Percentiles rank a stretch among this genome's conserved stretches.
Evolutionary conservation across 805 yeast genomes (phyloP).

Genomic region (Groenewaldozyma salmanticensis): DNA sequence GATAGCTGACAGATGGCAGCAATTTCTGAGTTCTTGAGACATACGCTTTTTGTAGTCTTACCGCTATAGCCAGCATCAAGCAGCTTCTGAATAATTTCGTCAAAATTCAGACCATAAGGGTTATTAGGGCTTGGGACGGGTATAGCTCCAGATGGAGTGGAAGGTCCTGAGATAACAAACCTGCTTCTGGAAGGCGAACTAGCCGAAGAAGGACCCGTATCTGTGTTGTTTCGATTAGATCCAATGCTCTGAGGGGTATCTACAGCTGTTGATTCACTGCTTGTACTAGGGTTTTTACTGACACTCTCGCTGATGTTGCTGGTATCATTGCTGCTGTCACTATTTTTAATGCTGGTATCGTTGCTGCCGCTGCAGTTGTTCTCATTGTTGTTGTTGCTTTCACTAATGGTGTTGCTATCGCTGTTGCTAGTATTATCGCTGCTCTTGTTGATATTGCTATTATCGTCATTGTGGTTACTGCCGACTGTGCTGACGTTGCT

Average conservation of each 20-base stretch:
- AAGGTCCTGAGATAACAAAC: slow-evolving; percentile 11
- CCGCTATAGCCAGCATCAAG: slow-evolving; percentile 96
- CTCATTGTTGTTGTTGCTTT: not conserved
- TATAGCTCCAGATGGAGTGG: slow-evolving; percentile 17
- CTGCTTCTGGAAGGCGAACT: not conserved
- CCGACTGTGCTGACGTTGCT: not conserved
- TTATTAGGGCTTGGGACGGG: slow-evolving; percentile 6
- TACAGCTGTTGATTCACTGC: not conserved
- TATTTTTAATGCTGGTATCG: not conserved
- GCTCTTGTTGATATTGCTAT: not conserved
- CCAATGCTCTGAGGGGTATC: slow-evolving; percentile 1
- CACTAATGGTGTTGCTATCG: not conserved
- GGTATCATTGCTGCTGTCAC: not conserved
- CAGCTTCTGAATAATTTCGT: slow-evolving; percentile 80
- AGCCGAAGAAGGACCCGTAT: not conserved
- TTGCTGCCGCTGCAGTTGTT: not conserved
- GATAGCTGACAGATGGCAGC: slow-evolving; percentile 79
- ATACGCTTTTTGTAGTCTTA: slow-evolving; percentile 79
- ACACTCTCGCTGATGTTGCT: slow-evolving; percentile 4
- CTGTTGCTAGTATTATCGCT: too few relatives aligned
- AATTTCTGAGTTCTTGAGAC: slow-evolving; percentile 84
- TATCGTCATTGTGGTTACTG: not conserved
- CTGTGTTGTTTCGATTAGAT: not conserved
- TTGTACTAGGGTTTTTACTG: not conserved
- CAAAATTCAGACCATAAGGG: slow-evolving; percentile 43